Base-by-base conservation (phyloP, 768 basidiomycete genomes). In the Phaffia australis region DNA sequence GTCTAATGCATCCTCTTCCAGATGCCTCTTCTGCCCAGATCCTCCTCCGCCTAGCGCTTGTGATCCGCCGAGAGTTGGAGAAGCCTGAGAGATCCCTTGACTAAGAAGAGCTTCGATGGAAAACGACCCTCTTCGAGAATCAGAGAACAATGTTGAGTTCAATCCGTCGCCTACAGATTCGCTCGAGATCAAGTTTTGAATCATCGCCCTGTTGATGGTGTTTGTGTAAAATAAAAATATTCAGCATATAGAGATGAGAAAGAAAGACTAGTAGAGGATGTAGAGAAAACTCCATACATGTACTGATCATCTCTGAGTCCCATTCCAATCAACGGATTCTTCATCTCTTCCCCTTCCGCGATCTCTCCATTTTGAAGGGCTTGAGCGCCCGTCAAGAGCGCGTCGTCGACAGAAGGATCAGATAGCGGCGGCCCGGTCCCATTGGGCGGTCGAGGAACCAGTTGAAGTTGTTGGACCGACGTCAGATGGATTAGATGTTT, bases 251-350 rank as follows among this genome's bases (percentile, higher is more conserved):
- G 8, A 46, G n/a, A n/a, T n/a, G n/a, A 11, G 15, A n/a, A 27
- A 48, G 47, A 23, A 6, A 47, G 59, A 49, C 59, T 4, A 16
- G 59, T 47, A 23, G 35, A 23, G n/a, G n/a, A 46, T 1, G 15
- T 15, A 25, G 16, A 46, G 42, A 61, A 25, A 6, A 49, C 25
- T 30, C 18, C 56, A 29, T 57, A 62, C 60, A 64, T 64, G 77
- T 93, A 95, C 76, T 91, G 88, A 73, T 92, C 88, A 71, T 93
- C 89, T 19, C 85, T 83, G 63, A 93, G 81, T 16, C 90, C 91
- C 84, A 92, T 87, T 21, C 85, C 87, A 19, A 86, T 87, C 51
- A 95, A 80, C 7, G 89, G 88, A 76, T 94, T 91, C 70, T 88
- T 52, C 7, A 70, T 65, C 14, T 49, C 68, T 25, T 62, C 65